Evolutionary conservation across 2,329 filamentous ascomycete species (phyloP), one percentile per base, ranked within the genome.

Genomic region (Xylaria sp.): DNA sequence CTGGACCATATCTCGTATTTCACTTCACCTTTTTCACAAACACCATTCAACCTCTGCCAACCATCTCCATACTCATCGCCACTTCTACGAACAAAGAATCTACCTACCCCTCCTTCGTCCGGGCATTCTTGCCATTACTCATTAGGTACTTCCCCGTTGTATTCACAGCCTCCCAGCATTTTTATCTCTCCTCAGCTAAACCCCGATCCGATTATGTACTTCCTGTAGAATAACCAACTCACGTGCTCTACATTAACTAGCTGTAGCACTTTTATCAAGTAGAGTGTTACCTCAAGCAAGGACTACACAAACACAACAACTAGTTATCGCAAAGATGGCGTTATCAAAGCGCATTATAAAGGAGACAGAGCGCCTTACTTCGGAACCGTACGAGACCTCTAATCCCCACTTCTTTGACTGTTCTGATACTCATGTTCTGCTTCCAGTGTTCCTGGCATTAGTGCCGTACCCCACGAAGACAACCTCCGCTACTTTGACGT

Each of bases 401-500:
- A 15, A 33, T 46, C 51, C 38, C 26, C 6, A n/a, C 15, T 2
- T 64, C 7, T 31, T 11, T 10, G 6, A 54, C 23, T 3, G 36
- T 23, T 33, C 13, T 40, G 15, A 42, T 28, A 23, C 59, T 71
- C 48, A 64, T 54, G 28, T n/a, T 56, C 11, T 46, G 68, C 51
- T 51, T 70, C 68, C 77, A 97, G 94, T 72, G 96, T 99, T 38
- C 94, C 95, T 36, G 96, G 96, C 70, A 99, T 99, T 83, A 97
- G 93, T 77, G 96, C 96, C 59, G 86, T 97, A 61, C 97, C 97
- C 58, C 96, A 98, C 80, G 94, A 97, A 77, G 96, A 99, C 77
- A 99, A 99, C 82, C 88, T 98, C 67, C 89, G 96, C 75, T 99
- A 99, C 83, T 99, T 99, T 77, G 97, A 99, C 80, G 97, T 99